phyloP scores from a whole-genome alignment of 139 green algal species.

The Mesostigma viride region DNA sequence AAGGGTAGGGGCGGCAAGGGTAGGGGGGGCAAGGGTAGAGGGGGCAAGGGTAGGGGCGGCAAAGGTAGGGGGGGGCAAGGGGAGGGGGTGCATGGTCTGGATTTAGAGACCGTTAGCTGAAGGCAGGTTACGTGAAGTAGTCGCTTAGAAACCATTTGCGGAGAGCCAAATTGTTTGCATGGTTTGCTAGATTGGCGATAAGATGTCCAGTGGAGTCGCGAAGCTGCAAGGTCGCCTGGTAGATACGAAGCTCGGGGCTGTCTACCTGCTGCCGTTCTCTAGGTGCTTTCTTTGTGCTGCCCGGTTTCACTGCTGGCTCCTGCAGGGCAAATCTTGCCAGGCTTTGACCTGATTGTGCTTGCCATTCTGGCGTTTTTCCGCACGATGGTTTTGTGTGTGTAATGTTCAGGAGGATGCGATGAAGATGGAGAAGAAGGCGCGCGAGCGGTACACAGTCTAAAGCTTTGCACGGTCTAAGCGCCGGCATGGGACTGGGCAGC shows the following conservation, averaged over 20 bases:
- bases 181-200: too few relatives aligned
- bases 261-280: background rate
- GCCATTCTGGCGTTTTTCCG: background rate
- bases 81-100: background rate
- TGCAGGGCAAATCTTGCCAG: too few relatives aligned
- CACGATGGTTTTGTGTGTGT: slow-evolving; percentile 3
- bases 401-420: slow-evolving; percentile 57
- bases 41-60: too few relatives aligned
- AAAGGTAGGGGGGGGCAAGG: too few relatives aligned
- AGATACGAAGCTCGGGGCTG: background rate
- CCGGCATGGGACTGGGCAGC: too few relatives aligned
- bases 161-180: background rate
- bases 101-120: background rate
- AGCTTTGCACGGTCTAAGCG: too few relatives aligned
- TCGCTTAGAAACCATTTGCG: background rate
- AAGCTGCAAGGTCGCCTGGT: background rate
- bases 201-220: too few relatives aligned
- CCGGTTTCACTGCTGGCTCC: background rate
- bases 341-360: slow-evolving; percentile 3
- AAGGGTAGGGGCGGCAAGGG: too few relatives aligned
- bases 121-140: background rate
- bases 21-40: too few relatives aligned
- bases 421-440: slow-evolving; percentile 58
- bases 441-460: slow-evolving; percentile 75
- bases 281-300: background rate